These are phyloP conservation scores for Tuber indicum DNA, from an alignment of 495 filamentous ascomycete genomes.

Conservation along the genomic window DNA sequence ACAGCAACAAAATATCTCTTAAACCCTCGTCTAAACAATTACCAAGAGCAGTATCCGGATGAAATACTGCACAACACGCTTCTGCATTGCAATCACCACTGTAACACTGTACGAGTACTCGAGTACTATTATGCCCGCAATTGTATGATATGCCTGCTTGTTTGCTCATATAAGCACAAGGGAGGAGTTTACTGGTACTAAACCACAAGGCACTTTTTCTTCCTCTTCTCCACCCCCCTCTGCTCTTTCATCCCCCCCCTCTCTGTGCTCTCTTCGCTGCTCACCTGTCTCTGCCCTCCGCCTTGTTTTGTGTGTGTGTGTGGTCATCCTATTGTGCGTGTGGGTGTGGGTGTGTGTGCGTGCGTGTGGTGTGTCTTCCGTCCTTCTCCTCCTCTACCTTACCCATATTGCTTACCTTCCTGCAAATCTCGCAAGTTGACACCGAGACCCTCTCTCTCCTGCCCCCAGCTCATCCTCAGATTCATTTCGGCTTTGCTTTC, in stretches of 20 bases:
- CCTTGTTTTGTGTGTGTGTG: constrained; percentile 1
- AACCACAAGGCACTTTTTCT: constrained; percentile 7
- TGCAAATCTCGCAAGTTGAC: constrained; percentile 14
- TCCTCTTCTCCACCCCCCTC: constrained; percentile 11
- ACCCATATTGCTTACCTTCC: neutral
- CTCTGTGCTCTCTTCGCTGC: neutral
- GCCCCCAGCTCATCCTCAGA: constrained; percentile 25
- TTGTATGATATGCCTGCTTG: neutral
- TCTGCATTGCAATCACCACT: neutral
- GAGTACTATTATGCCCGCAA: neutral
- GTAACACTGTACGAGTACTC: neutral
- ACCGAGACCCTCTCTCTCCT: constrained; percentile 32
- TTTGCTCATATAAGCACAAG: neutral
- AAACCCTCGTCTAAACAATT: neutral
- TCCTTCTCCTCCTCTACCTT: neutral
- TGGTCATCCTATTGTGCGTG: constrained; percentile 1
- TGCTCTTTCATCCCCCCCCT: constrained; percentile 4
- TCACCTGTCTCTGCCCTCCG: constrained; percentile 2
- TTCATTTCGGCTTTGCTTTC: constrained; percentile 18
- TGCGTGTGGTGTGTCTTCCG: constrained; percentile 4
- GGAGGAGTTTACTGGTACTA: neutral
- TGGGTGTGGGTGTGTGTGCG: neutral
- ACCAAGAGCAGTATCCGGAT: neutral
- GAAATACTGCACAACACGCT: neutral
- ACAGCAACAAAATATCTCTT: neutral